Conservation (phyloP, 2,329 filamentous ascomycete genomes). For the Elsinoe ampelina region DNA sequence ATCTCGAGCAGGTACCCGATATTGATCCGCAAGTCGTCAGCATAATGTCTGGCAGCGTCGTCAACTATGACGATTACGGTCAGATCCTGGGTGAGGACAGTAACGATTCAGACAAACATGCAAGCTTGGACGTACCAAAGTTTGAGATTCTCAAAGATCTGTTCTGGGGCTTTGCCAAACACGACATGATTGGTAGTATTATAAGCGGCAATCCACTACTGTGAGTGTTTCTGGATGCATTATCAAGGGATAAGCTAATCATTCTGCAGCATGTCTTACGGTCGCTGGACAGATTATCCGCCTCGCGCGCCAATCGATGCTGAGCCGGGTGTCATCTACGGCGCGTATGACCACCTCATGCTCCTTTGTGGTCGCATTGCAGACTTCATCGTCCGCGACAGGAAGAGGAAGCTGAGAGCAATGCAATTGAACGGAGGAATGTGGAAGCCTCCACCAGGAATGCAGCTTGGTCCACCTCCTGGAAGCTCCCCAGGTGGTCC, state of each 20-base stretch:
- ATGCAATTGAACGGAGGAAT: slow-evolving; percentile 50
- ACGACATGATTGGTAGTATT: slow-evolving; percentile 85
- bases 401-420: slow-evolving; percentile 64
- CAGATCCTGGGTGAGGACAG: slow-evolving; percentile 34
- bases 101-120: slow-evolving; percentile 22
- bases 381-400: slow-evolving; percentile 68
- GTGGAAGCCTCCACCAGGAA: slow-evolving; percentile 45
- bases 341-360: slow-evolving; percentile 79
- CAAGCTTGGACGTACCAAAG: slow-evolving; percentile 56
- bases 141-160: slow-evolving; percentile 78
- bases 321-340: slow-evolving; percentile 64
- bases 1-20: slow-evolving; percentile 31
- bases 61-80: slow-evolving; percentile 51
- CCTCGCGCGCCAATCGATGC: slow-evolving; percentile 72
- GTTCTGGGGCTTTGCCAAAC: slow-evolving; percentile 94
- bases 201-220: slow-evolving; percentile 76
- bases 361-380: slow-evolving; percentile 71
- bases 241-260: slow-evolving; percentile 18
- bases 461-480: slow-evolving; percentile 33
- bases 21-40: slow-evolving; percentile 51
- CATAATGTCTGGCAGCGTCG: slow-evolving; percentile 46
- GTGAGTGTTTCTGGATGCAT: slow-evolving; percentile 46
- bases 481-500: neutral
- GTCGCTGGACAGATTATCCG: slow-evolving; percentile 75
- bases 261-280: slow-evolving; percentile 60